Evolutionary conservation across 1,284 basidiomycete genomes (phyloP), one percentile per base, ranked within the genome.

Genomic region (Cryptococcus deneoformans): DNA sequence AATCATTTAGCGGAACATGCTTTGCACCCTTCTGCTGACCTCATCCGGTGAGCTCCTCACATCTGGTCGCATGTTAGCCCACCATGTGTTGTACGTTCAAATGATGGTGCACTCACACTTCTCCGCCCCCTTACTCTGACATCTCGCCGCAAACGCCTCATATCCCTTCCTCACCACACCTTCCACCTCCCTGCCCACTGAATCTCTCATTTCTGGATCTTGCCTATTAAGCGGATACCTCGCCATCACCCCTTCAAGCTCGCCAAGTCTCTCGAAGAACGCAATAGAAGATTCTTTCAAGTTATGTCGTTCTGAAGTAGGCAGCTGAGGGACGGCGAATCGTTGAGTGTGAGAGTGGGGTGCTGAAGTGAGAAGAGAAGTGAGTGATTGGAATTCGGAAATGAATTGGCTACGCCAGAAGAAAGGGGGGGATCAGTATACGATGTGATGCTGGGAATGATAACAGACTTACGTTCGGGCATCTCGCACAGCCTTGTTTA

Each of bases 401-500:
- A 77, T 62, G 57, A 75, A 78, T 55, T 63, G 62, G 9, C 71
- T 72, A 58, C 34, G 20, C 7, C 16, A 16, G 16, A 10, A 40
- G 29, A 56, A 16, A 4, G 29, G 29, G 5, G 29, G 29, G 29
- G 5, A 29, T 29, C 29, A 29, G 29, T 29, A 29, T 29, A 20
- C 5, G 29, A 29, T 29, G 29, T 7, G 20, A 48, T 24, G 24
- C n/a, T 47, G 20, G 34, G 16, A 6, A 10, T 8, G 38, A 45
- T 20, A 56, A 11, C 24, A 20, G 36, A 59, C 69, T 56, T 46
- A 66, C 68, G 59, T 52, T 58, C 76, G 76, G 24, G 77, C 76
- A 24, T 76, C 72, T 34, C 76, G 62, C 58, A 76, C 76, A 4
- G 71, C 65, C 39, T 63, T 65, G 63, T 78, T 78, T 37, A 79